Evolutionary conservation across 2,329 filamentous ascomycete species (phyloP).

Genomic region (Phialocephala sp.): DNA sequence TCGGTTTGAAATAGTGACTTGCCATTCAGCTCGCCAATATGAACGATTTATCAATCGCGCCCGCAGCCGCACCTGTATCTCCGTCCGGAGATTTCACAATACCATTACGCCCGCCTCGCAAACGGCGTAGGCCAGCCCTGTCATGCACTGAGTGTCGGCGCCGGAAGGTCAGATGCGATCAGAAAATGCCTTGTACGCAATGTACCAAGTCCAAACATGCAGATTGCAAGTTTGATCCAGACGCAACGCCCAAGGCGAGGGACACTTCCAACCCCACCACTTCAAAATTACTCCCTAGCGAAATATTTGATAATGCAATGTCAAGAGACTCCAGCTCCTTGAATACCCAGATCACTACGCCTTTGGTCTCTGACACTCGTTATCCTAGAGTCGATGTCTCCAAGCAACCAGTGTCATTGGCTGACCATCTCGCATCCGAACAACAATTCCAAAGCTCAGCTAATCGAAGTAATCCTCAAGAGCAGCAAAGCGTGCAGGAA

Average conservation of each 20-base stretch:
- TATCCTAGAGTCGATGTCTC: neutral
- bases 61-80: neutral
- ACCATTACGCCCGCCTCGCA: slow-evolving; percentile 26
- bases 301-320: neutral
- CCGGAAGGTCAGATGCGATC: slow-evolving; percentile 54
- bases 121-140: slow-evolving; percentile 43
- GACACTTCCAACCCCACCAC: neutral
- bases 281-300: neutral
- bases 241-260: slow-evolving; percentile 8
- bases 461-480: neutral
- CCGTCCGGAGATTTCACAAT: neutral
- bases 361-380: neutral
- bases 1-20: neutral
- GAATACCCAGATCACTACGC: neutral
- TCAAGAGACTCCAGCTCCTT: neutral
- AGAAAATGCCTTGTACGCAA: slow-evolving; percentile 47
- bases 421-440: neutral
- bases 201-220: slow-evolving; percentile 43
- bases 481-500: slow-evolving; percentile 4
- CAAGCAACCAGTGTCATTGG: neutral
- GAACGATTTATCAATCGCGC: neutral
- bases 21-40: neutral
- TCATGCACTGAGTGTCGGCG: slow-evolving; percentile 52
- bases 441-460: neutral
- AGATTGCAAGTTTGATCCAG: slow-evolving; percentile 42